phyloP scores from a whole-genome alignment of 2,329 filamentous ascomycete species.

The Aspergillus quadricinctus region DNA sequence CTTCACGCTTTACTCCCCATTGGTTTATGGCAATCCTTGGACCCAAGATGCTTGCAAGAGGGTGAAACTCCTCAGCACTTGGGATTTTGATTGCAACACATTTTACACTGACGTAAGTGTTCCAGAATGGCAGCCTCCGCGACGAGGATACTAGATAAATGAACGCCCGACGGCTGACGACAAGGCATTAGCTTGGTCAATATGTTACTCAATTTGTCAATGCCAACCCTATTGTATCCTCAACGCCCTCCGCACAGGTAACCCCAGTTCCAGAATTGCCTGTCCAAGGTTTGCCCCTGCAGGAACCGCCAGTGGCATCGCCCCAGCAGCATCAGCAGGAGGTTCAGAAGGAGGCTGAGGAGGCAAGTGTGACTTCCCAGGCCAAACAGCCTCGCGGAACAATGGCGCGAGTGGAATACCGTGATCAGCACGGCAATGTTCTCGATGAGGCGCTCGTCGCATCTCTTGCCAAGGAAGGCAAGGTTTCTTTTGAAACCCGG shows the following conservation, averaged over 20 bases:
- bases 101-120: constrained; percentile 80
- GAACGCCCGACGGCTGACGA: constrained; percentile 23
- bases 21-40: constrained; percentile 92
- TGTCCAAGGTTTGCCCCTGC: background rate
- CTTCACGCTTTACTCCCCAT: constrained; percentile 80
- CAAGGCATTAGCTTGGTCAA: constrained; percentile 33
- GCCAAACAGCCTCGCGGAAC: constrained; percentile 42
- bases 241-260: constrained; percentile 17
- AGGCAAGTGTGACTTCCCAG: constrained; percentile 32
- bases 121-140: constrained; percentile 28
- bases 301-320: constrained; percentile 10
- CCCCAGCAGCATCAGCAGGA: constrained; percentile 17
- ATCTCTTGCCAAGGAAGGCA: constrained; percentile 66
- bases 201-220: constrained; percentile 32
- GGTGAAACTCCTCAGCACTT: constrained; percentile 80
- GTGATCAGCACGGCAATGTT: constrained; percentile 88
- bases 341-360: constrained; percentile 16
- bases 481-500: constrained; percentile 90
- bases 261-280: constrained; percentile 7
- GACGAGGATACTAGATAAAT: constrained; percentile 22
- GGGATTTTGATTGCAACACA: constrained; percentile 98
- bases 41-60: constrained; percentile 81
- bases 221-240: constrained; percentile 20
- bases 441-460: constrained; percentile 79
- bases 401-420: constrained; percentile 87